Percentiles rank a stretch among this genome's conserved stretches.
These are phyloP conservation scores for Artemisia tridentata DNA, from an alignment of 129 eudicot genomes.

Conservation along the genomic window DNA sequence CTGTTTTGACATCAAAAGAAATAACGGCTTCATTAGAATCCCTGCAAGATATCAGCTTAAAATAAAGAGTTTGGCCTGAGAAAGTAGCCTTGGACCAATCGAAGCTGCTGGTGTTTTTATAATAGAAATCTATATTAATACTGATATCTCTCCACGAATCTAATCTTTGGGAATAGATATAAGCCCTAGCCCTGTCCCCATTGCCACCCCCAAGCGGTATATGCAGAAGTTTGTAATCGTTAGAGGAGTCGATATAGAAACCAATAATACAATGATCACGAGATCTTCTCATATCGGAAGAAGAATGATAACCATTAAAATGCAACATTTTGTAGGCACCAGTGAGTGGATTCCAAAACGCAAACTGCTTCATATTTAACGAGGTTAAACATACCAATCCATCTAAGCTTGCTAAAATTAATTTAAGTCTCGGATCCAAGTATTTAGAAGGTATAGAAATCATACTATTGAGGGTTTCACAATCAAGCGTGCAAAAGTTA, in stretches of 20 bases:
- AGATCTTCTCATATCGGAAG: not conserved
- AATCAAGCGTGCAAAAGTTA: too few relatives aligned
- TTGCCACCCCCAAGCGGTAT: not conserved
- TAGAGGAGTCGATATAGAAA: not conserved
- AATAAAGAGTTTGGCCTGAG: not conserved
- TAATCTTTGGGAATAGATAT: not conserved
- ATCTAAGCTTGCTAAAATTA: too few relatives aligned
- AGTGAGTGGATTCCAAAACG: not conserved
- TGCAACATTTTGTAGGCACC: not conserved
- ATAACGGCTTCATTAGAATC: not conserved
- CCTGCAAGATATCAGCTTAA: not conserved
- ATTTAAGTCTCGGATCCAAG: too few relatives aligned
- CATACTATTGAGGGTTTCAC: too few relatives aligned
- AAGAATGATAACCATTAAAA: not conserved
- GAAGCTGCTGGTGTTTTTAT: not conserved
- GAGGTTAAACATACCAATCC: too few relatives aligned
- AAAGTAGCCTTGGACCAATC: not conserved
- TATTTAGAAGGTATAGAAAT: too few relatives aligned
- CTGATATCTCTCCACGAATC: not conserved
- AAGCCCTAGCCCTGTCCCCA: not conserved
- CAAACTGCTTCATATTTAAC: not conserved
- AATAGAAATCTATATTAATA: not conserved
- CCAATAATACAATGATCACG: not conserved
- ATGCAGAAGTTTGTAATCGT: not conserved
- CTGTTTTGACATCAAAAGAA: not conserved